Evolutionary conservation across 1,139 yeast genomes (phyloP).

Genomic region (Geotrichum siamense): DNA sequence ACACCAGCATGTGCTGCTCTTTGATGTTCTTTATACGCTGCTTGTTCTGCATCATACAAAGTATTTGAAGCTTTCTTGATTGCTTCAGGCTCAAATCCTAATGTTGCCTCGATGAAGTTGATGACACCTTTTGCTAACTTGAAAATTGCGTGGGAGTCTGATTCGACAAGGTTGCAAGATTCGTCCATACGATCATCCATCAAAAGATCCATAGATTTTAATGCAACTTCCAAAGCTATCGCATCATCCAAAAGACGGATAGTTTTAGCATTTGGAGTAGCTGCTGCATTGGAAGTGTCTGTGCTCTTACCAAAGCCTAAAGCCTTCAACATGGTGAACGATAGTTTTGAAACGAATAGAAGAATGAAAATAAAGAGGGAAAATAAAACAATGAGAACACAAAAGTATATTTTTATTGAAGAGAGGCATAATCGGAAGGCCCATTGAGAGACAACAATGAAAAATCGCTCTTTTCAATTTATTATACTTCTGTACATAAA

Average conservation of each 20-base stretch:
- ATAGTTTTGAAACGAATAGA: too few species aligned
- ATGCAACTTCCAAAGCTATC: constrained; percentile 53
- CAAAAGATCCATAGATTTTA: constrained; percentile 85
- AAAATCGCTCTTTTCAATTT: too few species aligned
- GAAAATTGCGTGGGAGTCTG: constrained; percentile 37
- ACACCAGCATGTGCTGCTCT: constrained; percentile 52
- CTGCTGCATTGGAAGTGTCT: not conserved
- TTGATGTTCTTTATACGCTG: constrained; percentile 56
- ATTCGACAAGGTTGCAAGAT: constrained; percentile 51
- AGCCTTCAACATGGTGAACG: constrained; percentile 17
- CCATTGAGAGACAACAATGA: too few species aligned
- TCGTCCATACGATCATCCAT: constrained; percentile 75
- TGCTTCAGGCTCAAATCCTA: constrained; percentile 85
- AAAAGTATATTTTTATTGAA: too few species aligned
- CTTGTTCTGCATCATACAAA: constrained; percentile 61
- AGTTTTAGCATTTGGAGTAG: constrained; percentile 12
- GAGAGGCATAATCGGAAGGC: too few species aligned
- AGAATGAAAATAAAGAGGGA: too few species aligned
- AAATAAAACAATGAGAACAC: not conserved
- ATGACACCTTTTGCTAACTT: constrained; percentile 76
- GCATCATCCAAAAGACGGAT: constrained; percentile 20
- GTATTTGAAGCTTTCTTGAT: constrained; percentile 73
- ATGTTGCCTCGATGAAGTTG: constrained; percentile 82
- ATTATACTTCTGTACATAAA: too few species aligned
- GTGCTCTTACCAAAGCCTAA: constrained; percentile 15